Conservation (phyloP, 73 alveolate genomes). For the Tetrahymena elliotti region DNA sequence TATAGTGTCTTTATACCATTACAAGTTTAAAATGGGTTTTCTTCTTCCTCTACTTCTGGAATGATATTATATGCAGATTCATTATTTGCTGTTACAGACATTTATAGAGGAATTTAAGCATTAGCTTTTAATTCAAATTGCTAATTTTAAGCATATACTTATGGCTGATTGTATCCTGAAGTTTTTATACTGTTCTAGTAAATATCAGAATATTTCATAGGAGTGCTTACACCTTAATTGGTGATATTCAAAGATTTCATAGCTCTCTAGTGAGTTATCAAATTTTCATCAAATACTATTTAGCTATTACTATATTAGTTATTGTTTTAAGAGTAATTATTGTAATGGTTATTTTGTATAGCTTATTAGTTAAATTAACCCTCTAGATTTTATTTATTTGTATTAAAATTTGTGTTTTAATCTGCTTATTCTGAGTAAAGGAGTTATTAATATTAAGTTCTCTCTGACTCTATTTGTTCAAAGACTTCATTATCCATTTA, state of each 20-base stretch:
- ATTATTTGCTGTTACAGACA: not conserved
- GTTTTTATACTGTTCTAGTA: no score
- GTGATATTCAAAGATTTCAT: not conserved
- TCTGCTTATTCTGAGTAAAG: not conserved
- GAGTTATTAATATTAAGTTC: not conserved
- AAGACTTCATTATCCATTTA: not conserved
- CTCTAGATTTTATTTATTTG: not conserved
- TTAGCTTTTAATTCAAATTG: not conserved
- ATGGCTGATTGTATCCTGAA: not conserved
- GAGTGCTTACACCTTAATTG: not conserved
- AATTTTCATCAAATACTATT: no score
- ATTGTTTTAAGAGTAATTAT: not conserved
- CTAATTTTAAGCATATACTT: not conserved
- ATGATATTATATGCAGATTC: not conserved
- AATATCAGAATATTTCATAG: not conserved
- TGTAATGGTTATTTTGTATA: no score
- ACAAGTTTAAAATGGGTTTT: not conserved
- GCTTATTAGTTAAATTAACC: not conserved
- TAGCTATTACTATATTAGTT: no score
- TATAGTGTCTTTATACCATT: not conserved
- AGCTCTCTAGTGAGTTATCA: not conserved
- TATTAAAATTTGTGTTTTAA: not conserved
- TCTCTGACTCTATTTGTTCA: not conserved
- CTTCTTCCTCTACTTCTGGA: not conserved
- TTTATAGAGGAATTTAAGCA: not conserved